These are phyloP conservation scores for Colletotrichum sp. DNA, from an alignment of 2,329 filamentous ascomycete species.

Conservation along the genomic window DNA sequence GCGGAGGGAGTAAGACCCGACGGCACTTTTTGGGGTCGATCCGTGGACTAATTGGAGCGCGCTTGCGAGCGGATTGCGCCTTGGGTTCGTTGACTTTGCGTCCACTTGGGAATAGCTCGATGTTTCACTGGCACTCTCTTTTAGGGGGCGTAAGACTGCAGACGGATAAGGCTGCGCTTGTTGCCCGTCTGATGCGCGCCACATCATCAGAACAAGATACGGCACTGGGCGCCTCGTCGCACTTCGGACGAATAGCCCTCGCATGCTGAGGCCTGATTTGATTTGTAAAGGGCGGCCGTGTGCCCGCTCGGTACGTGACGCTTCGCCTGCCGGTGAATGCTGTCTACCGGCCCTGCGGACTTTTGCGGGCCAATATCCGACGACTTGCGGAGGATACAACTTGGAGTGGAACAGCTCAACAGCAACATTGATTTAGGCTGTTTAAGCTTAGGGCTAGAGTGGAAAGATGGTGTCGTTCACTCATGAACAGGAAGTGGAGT, in stretches of 20 bases:
- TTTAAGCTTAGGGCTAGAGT: not conserved
- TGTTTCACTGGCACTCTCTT: not conserved
- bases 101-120: not conserved
- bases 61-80: not conserved
- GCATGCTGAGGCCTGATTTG: not conserved
- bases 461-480: not conserved
- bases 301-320: too few species aligned
- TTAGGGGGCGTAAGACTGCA: not conserved
- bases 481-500: not conserved
- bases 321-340: not conserved
- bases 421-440: not conserved
- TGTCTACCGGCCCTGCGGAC: not conserved
- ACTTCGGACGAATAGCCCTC: conserved; percentile 3
- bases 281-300: conserved; percentile 18
- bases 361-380: not conserved
- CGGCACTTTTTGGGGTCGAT: not conserved
- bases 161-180: conserved; percentile 21
- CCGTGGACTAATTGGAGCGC: not conserved
- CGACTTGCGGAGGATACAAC: not conserved
- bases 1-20: not conserved
- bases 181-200: conserved; percentile 5
- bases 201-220: conserved; percentile 7
- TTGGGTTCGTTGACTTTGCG: not conserved
- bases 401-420: not conserved
- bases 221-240: not conserved